Conservation (phyloP, 495 filamentous ascomycete species). For the Neurospora pannonica region DNA sequence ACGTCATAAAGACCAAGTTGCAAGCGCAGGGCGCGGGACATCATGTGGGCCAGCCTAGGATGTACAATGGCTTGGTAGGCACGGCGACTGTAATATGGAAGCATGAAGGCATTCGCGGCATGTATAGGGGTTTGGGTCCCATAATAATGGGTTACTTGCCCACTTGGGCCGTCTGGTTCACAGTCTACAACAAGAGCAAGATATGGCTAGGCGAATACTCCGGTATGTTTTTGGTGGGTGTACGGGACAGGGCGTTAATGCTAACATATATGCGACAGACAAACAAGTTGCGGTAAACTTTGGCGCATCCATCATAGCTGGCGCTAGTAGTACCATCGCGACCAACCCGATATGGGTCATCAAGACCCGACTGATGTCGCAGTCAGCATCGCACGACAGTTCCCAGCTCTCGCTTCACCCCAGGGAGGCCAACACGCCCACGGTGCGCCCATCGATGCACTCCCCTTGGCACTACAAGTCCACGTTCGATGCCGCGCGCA, state of each 20-base stretch:
- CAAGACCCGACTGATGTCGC: constrained; percentile 96
- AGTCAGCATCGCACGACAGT: constrained; percentile 38
- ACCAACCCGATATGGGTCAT: constrained; percentile 99
- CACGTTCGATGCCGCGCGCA: constrained; percentile 80
- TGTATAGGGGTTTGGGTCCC: constrained; percentile 89
- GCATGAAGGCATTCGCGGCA: constrained; percentile 78
- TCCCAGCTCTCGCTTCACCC: constrained; percentile 32
- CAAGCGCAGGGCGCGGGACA: constrained; percentile 81
- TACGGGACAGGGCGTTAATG: not conserved
- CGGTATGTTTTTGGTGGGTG: not conserved
- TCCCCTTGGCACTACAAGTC: constrained; percentile 81
- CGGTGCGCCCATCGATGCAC: constrained; percentile 39
- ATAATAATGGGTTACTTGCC: constrained; percentile 93
- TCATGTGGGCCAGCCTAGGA: constrained; percentile 37
- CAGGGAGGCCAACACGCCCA: constrained; percentile 36
- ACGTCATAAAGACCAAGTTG: constrained; percentile 98
- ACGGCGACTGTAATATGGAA: constrained; percentile 75
- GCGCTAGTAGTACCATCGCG: constrained; percentile 81
- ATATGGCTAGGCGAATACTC: constrained; percentile 52
- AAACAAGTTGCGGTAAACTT: constrained; percentile 43
- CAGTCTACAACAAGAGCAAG: constrained; percentile 84
- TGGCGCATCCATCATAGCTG: constrained; percentile 77
- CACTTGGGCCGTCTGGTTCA: constrained; percentile 97
- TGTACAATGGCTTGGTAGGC: constrained; percentile 80
- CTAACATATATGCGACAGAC: constrained; percentile 15